These are phyloP conservation scores for Geotrichum aggregatum DNA, from an alignment of 1,139 yeast species.

Conservation along the genomic window DNA sequence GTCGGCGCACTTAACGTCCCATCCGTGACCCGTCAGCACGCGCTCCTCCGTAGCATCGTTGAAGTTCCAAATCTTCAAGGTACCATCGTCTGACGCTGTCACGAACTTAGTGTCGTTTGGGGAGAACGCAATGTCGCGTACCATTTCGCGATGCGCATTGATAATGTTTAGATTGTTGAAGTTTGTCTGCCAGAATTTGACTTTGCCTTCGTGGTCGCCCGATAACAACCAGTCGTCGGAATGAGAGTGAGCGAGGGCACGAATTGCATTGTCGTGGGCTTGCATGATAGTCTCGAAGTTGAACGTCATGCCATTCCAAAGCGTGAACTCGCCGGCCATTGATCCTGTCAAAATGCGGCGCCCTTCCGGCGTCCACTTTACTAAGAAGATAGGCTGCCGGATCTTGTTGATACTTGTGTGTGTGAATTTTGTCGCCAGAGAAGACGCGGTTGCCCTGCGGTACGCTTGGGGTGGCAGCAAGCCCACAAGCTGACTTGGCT, in stretches of 20 bases:
- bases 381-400: slow-evolving; percentile 84
- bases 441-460: slow-evolving; percentile 46
- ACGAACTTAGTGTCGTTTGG: slow-evolving; percentile 89
- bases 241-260: slow-evolving; percentile 76
- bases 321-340: slow-evolving; percentile 90
- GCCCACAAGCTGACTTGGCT: slow-evolving; percentile 67
- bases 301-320: slow-evolving; percentile 95
- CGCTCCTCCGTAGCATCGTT: slow-evolving; percentile 84
- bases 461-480: slow-evolving; percentile 69
- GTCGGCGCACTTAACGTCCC: slow-evolving; percentile 97
- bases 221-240: slow-evolving; percentile 91
- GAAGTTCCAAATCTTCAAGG: slow-evolving; percentile 89
- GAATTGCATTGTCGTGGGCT: slow-evolving; percentile 90
- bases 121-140: slow-evolving; percentile 82
- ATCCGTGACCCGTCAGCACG: slow-evolving; percentile 82
- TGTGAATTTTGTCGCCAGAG: slow-evolving; percentile 65
- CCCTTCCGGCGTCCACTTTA: slow-evolving; percentile 96
- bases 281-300: slow-evolving; percentile 97
- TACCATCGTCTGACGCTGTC: slow-evolving; percentile 88
- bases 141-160: slow-evolving; percentile 73
- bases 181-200: slow-evolving; percentile 97
- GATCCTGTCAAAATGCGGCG: slow-evolving; percentile 85
- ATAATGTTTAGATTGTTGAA: slow-evolving; percentile 85
- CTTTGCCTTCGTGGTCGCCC: slow-evolving; percentile 87
- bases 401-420: slow-evolving; percentile 90